These are phyloP conservation scores for Phalaenopsis aphrodite DNA, from an alignment of 106 monocot species.

Conservation along the genomic window DNA sequence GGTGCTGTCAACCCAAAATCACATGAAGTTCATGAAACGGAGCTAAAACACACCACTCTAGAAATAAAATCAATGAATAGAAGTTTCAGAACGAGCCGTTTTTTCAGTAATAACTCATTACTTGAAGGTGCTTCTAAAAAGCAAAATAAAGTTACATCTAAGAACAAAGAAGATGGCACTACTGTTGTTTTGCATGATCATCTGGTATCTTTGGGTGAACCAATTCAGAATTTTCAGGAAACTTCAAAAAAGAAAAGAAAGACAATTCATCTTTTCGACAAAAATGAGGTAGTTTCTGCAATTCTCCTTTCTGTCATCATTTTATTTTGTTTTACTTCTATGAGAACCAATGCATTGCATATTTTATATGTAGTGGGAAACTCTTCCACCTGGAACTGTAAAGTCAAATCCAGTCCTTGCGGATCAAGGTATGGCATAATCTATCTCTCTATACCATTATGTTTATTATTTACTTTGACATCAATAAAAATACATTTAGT, in stretches of 20 bases:
- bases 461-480: not conserved
- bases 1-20: slow-evolving; percentile 16
- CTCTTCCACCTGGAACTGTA: slow-evolving; percentile 8
- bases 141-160: slow-evolving; percentile 14
- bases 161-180: slow-evolving; percentile 10
- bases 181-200: not conserved
- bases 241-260: slow-evolving; percentile 47
- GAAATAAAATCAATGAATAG: slow-evolving; percentile 10
- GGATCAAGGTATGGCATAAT: slow-evolving; percentile 28
- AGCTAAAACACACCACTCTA: slow-evolving; percentile 3
- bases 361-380: slow-evolving; percentile 9
- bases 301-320: not conserved
- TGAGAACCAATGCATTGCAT: not conserved
- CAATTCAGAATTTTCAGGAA: slow-evolving; percentile 7
- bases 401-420: slow-evolving; percentile 3
- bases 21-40: slow-evolving; percentile 14
- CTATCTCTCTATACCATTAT: not conserved
- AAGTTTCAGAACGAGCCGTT: slow-evolving; percentile 29
- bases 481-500: not conserved
- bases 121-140: slow-evolving; percentile 10
- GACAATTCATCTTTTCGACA: slow-evolving; percentile 5
- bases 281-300: slow-evolving; percentile 11
- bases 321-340: not conserved
- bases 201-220: slow-evolving; percentile 6
- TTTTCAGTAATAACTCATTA: slow-evolving; percentile 24